Percentiles rank a stretch among this genome's conserved stretches.
Conservation (phyloP, 1,284 basidiomycete genomes). For the Papiliotrema terrestris region DNA sequence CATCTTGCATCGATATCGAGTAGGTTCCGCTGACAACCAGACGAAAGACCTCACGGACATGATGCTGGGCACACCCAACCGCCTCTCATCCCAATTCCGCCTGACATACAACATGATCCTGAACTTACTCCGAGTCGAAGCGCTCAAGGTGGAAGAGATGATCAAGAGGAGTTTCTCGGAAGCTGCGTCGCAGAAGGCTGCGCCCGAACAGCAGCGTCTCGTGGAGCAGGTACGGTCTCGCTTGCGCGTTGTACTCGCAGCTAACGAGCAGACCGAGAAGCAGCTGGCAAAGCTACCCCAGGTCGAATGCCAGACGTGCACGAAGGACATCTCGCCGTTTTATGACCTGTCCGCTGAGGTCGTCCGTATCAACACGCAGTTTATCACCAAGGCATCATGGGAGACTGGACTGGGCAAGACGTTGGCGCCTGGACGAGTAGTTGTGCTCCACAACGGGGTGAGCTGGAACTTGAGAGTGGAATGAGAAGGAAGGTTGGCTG, state of each 20-base stretch:
- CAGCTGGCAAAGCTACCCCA: slow-evolving; percentile 63
- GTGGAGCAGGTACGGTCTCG: slow-evolving; percentile 64
- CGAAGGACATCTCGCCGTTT: slow-evolving; percentile 65
- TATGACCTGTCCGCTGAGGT: slow-evolving; percentile 74
- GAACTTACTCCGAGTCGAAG: slow-evolving; percentile 93
- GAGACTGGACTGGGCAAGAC: slow-evolving; percentile 67
- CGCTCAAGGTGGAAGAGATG: slow-evolving; percentile 97
- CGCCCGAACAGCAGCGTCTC: slow-evolving; percentile 89
- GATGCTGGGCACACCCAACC: slow-evolving; percentile 89
- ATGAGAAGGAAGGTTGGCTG: not conserved
- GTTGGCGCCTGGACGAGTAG: slow-evolving; percentile 70
- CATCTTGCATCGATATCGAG: not conserved
- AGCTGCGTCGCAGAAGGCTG: slow-evolving; percentile 85
- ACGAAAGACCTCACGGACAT: slow-evolving; percentile 72
- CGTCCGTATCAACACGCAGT: slow-evolving; percentile 61
- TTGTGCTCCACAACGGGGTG: slow-evolving; percentile 79
- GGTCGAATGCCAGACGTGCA: slow-evolving; percentile 67
- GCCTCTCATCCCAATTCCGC: slow-evolving; percentile 94
- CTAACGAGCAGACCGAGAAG: slow-evolving; percentile 64
- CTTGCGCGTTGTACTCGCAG: not conserved
- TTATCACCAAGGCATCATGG: slow-evolving; percentile 63
- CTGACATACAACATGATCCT: slow-evolving; percentile 99
- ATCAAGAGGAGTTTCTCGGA: slow-evolving; percentile 99
- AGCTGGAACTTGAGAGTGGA: slow-evolving; percentile 42
- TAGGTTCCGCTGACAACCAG: slow-evolving; percentile 54